Conservation (phyloP, 2,329 filamentous ascomycete species). For the Neocucurbitaria cava region DNA sequence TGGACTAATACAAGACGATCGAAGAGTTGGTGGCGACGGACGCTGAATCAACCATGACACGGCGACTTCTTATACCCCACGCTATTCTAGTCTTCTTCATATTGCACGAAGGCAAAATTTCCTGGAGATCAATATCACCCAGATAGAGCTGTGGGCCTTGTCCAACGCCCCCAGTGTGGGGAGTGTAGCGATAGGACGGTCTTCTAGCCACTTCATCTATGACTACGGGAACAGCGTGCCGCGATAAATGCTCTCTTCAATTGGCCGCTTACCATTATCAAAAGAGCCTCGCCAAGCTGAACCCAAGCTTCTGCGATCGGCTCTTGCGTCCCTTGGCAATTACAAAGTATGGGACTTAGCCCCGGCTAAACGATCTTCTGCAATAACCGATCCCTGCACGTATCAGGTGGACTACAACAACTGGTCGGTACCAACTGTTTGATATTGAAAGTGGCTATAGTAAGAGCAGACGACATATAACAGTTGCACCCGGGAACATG, state of each 20-base stretch:
- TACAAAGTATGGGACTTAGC: neutral
- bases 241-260: neutral
- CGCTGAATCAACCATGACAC: neutral
- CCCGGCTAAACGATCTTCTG: neutral
- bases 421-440: neutral
- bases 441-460: neutral
- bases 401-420: neutral
- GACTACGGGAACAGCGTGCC: neutral
- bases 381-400: neutral
- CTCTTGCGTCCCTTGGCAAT: neutral
- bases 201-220: neutral
- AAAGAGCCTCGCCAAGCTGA: neutral
- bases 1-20: conserved; percentile 47
- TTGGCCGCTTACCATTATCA: neutral
- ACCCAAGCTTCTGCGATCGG: neutral
- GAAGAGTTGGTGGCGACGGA: neutral
- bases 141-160: neutral
- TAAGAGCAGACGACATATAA: neutral
- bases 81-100: neutral
- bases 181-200: neutral
- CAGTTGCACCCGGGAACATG: too few relatives aligned
- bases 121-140: neutral
- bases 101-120: neutral
- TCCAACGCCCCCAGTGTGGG: neutral
- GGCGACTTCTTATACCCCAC: neutral